Conservation (phyloP, 2,329 filamentous ascomycete genomes). For the Cladophialophora exuberans region DNA sequence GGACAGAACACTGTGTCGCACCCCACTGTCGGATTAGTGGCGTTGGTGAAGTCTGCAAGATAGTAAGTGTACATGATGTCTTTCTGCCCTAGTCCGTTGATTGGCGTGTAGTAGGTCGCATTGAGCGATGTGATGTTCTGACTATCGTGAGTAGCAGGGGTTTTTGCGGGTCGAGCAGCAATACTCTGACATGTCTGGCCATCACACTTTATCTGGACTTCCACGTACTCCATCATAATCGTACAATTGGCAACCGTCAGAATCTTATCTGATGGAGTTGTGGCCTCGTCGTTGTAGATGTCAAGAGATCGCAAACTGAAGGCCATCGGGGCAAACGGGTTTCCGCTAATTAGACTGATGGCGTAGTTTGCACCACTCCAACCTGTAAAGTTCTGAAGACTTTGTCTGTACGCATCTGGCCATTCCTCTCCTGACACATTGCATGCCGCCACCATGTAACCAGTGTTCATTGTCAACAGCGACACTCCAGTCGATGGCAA, state of each 20-base stretch:
- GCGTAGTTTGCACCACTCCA: constrained; percentile 14
- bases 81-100: constrained; percentile 4
- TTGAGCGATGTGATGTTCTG: not conserved
- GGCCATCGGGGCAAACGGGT: not conserved
- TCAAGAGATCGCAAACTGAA: constrained; percentile 10
- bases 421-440: constrained; percentile 4
- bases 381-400: not conserved
- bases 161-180: constrained; percentile 1
- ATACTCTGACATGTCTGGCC: constrained; percentile 6
- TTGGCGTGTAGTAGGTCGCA: not conserved
- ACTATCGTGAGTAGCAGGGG: not conserved
- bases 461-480: constrained; percentile 2
- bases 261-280: not conserved
- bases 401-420: not conserved
- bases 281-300: not conserved
- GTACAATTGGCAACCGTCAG: constrained; percentile 5
- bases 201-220: constrained; percentile 9
- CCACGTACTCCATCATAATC: constrained; percentile 3
- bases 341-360: not conserved
- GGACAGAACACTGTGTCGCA: constrained; percentile 4
- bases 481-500: not conserved
- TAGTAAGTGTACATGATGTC: not conserved
- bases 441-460: constrained; percentile 9
- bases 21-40: constrained; percentile 5
- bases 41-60: constrained; percentile 9